These are phyloP conservation scores for Breviolum minutum DNA, from an alignment of 73 alveolate genomes.

Conservation along the genomic window DNA sequence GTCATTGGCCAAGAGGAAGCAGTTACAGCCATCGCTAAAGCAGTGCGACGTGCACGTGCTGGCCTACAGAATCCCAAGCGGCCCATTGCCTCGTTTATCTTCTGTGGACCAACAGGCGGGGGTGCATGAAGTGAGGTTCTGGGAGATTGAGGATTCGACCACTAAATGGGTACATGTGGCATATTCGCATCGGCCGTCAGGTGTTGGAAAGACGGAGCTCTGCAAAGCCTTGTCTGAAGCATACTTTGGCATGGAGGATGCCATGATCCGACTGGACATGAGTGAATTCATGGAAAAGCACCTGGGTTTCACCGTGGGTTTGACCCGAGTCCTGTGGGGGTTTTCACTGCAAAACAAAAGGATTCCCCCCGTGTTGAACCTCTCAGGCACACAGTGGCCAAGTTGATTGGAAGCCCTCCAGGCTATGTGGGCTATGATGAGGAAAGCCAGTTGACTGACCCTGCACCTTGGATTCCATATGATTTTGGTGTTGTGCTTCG, in stretches of 20 bases:
- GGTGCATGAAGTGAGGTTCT: not conserved
- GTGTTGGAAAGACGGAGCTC: conserved; percentile 95
- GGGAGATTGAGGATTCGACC: not conserved
- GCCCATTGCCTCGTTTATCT: conserved; percentile 94
- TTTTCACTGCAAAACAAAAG: not conserved
- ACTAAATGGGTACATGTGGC: no score
- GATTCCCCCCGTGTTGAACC: not conserved
- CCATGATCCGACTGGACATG: conserved; percentile 95
- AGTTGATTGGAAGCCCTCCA: conserved; percentile 95
- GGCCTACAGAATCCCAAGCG: conserved; percentile 95
- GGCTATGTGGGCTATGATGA: conserved; percentile 96
- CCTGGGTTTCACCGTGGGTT: not conserved
- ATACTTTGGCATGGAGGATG: conserved; percentile 86
- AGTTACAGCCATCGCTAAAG: conserved; percentile 78
- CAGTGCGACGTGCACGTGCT: conserved; percentile 94
- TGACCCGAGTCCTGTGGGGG: not conserved
- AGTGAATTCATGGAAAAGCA: conserved; percentile 94
- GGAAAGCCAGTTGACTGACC: conserved; percentile 96
- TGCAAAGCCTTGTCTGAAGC: conserved; percentile 88
- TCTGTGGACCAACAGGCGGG: conserved; percentile 94
- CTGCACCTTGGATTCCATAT: not conserved
- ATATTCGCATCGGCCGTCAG: not conserved
- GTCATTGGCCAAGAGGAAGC: conserved; percentile 96
- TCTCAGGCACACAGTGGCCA: conserved; percentile 91
- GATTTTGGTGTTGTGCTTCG: not conserved